Evolutionary conservation across 306 rosid genomes (phyloP).

Genomic region (Abrus pulchellus): DNA sequence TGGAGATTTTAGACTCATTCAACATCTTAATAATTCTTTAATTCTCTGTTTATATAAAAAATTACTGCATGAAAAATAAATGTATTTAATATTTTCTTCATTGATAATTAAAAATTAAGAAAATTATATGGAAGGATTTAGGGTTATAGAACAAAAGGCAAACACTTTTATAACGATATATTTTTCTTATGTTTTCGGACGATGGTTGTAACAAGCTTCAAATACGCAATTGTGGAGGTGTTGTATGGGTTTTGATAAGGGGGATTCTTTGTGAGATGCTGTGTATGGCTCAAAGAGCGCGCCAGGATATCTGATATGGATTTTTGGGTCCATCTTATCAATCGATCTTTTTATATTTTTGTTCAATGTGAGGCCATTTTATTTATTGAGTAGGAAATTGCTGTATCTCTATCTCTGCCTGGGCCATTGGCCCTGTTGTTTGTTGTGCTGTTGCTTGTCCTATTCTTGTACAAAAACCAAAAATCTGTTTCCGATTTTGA

Average conservation of each 20-base stretch:
- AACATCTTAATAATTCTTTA: neutral
- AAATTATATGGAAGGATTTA: neutral
- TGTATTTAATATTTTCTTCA: neutral
- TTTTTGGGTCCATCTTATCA: neutral
- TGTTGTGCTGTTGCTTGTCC: neutral
- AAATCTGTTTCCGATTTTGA: too few relatives aligned
- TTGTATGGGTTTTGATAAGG: neutral
- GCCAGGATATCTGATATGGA: neutral
- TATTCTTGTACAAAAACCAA: too few relatives aligned
- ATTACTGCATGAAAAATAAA: neutral
- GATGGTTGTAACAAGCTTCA: neutral
- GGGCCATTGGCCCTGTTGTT: neutral
- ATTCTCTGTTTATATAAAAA: neutral
- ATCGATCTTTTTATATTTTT: neutral
- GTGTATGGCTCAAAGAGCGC: neutral
- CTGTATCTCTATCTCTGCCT: neutral
- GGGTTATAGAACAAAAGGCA: neutral
- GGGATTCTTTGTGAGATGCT: neutral
- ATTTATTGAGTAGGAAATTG: neutral
- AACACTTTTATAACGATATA: neutral
- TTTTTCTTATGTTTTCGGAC: too few relatives aligned
- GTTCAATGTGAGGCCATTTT: neutral
- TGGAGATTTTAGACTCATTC: neutral
- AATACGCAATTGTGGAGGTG: neutral
- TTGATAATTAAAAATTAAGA: neutral